A percentile compares a stretch with the other conserved stretches of the same genome.
Evolutionary conservation across 176 grass and related monocot genomes (phyloP).

Genomic region (Hordeum vulgare): MorexV3_pseudomolecules_assembly NC_058520.1:412193270-412193769

Average conservation of each 20-base stretch:
- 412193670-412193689: not conserved
- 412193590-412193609: not conserved
- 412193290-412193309: conserved; percentile 17
- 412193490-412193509: conserved; percentile 96
- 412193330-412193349: not conserved
- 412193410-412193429: conserved; percentile 34
- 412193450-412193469: conserved; percentile 88
- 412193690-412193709: not conserved
- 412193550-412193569: conserved; percentile 45
- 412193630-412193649: not conserved
- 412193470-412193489: conserved; percentile 97
- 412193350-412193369: not conserved
- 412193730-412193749: not conserved
- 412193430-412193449: not conserved
- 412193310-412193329: not conserved
- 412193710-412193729: not conserved
- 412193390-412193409: not conserved
- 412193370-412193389: not conserved
- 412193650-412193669: too few relatives aligned
- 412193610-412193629: not conserved
- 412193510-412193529: conserved; percentile 97
- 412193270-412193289: conserved; percentile 23
- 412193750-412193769: not conserved
- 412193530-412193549: conserved; percentile 95
- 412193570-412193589: not conserved